Evolutionary conservation across 306 rosid genomes (phyloP).

Genomic region (Dryas alaskensis): DNA sequence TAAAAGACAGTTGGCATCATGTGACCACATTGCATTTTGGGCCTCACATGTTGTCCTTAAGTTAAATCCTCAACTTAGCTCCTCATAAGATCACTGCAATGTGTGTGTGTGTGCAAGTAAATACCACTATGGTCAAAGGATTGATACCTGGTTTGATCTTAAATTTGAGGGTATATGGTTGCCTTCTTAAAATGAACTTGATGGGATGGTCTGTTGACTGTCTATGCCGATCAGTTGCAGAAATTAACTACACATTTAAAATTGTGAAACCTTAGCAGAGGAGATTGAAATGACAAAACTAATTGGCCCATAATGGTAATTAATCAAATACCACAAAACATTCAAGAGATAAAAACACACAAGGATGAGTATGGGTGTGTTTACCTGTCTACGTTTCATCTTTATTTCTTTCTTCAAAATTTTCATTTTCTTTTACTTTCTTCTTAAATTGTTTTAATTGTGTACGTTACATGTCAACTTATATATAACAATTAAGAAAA

Average conservation of each 20-base stretch:
- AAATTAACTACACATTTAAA: slow-evolving; percentile 53
- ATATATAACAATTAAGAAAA: too few relatives aligned
- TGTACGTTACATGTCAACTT: too few relatives aligned
- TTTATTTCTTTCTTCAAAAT: background rate
- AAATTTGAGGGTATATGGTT: slow-evolving; percentile 70
- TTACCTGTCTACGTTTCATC: background rate
- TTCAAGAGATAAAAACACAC: background rate
- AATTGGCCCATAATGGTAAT: background rate
- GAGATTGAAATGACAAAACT: background rate
- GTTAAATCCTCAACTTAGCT: background rate
- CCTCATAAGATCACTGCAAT: background rate
- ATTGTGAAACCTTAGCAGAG: slow-evolving; percentile 7
- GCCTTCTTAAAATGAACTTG: slow-evolving; percentile 86
- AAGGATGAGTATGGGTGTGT: background rate
- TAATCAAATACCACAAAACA: background rate
- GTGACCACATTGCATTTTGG: background rate
- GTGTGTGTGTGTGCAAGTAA: background rate
- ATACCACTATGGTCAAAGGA: slow-evolving; percentile 16
- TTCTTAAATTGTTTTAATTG: too few relatives aligned
- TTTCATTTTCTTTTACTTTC: background rate
- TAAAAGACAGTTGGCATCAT: too few relatives aligned
- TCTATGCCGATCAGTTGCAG: slow-evolving; percentile 85
- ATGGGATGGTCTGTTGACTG: slow-evolving; percentile 94
- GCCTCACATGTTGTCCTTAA: background rate
- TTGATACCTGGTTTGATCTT: slow-evolving; percentile 85